Evolutionary conservation across 2,329 filamentous ascomycete species (phyloP), one percentile per base, ranked within the genome.

Genomic region (Monilinia fructicola): DNA sequence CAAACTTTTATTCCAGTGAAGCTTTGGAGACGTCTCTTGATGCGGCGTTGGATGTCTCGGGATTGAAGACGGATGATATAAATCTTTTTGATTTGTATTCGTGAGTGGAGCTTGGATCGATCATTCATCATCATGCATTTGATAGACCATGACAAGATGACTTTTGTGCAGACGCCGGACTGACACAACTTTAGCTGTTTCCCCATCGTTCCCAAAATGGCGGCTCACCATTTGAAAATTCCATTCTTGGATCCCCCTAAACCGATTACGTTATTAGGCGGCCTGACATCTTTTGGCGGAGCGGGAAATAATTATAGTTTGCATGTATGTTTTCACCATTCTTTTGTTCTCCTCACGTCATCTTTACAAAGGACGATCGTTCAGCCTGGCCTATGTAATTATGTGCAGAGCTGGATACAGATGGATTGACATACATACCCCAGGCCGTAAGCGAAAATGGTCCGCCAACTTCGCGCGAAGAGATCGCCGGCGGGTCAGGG

Each of bases 231-330:
- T 74, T 80, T 90, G 0, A 81, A 81, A 0, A 73, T 90, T 1
- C 79, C 83, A 0, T 77, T 84, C 0, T 75, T 75, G 0, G 75
- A 79, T 1, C 73, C 79, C 1, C 40, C 76, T 2, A 87, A 85
- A 69, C 81, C 84, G 0, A 80, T 89, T 26, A 89, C 86, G 0
- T 75, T 90, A 0, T 79, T 90, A 0, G 88, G 88, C 0, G 88
- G 88, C 0, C 72, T 91, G 64, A 90, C 88, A 5, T 88, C 84
- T 0, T 90, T 90, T 67, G 88, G 88, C 0, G 88, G 88, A 0
- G 88, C 88, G 7, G 88, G 88, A 0, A 90, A 90, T 69, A 90
- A 90, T 65, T 90, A 90, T 68, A 88, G 85, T 0, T 86, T 90
- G 82, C 87, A 90, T 77, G 86, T 84, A 75, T 73, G 78, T n/a